Base-by-base conservation (phyloP, 2,329 filamentous ascomycete species). In the Nemania bipapillata region DNA sequence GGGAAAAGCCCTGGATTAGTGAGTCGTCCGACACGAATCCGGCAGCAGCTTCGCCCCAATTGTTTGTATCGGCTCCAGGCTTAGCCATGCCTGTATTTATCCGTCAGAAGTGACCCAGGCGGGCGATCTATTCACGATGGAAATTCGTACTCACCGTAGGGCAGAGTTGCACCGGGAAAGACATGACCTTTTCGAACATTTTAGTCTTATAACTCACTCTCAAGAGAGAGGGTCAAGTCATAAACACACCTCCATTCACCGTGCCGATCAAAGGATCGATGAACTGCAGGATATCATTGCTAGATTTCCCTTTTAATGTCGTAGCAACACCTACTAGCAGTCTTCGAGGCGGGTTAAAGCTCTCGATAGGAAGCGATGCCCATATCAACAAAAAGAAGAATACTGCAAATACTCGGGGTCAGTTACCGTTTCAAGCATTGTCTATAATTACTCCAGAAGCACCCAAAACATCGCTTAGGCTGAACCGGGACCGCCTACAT, bases 1-100 rank as follows among this genome's bases (percentile, higher is more conserved):
- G 76, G 4, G 77, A 79, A 58, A 79, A 79, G n/a, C 78, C 78
- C 20, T 68, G 68, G 4, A 79, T 76, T 30, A 72, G 60, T 0
- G 77, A 79, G 20, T 77, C 66, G 63, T 79, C 78, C 3, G 74
- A 79, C 8, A 78, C 77, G 47, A 77, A 79, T 15, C 78, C 78
- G n/a, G 75, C 76, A 1, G 77, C 76, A 22, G 70, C 72, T 63
- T 79, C 78, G 6, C 60, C 75, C 12, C 32, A 54, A 35, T 74
- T 77, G 17, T 70, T 70, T 15, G 71, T 71, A 45, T 79, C 78
- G 17, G 77, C 77, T 32, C 78, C 78, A 15, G 77, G 74, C 63
- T 79, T 79, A 7, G 77, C 78, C 78, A 79, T 79, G 64, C 78
- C 77, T 78, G 24, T 4, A 32, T 9, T 24, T 15, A 50, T 54